A percentile compares a stretch with the other conserved stretches of the same genome.
Evolutionary conservation across 2,329 filamentous ascomycete species (phyloP).

Genomic region (Aphanoascus verrucosus): DNA sequence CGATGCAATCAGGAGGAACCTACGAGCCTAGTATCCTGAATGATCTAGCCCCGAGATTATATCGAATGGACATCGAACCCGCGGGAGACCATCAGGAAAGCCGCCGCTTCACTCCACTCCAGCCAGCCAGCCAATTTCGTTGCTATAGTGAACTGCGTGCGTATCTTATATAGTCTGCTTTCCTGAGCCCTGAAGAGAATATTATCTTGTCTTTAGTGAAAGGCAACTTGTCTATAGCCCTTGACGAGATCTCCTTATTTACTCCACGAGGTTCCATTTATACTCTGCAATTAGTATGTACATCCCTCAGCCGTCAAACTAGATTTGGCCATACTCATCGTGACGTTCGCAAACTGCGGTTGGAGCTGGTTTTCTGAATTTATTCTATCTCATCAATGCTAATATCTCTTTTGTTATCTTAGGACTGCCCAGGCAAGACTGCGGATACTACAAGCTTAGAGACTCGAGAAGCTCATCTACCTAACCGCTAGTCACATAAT

Average conservation of each 20-base stretch:
- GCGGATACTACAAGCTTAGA: too few relatives aligned
- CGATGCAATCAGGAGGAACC: not conserved
- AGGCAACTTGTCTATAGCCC: not conserved
- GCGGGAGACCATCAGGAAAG: not conserved
- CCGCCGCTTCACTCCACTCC: too few relatives aligned
- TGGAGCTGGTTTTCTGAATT: too few relatives aligned
- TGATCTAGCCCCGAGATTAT: not conserved
- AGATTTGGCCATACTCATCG: too few relatives aligned
- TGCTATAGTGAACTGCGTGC: not conserved
- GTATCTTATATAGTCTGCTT: slow-evolving; percentile 1
- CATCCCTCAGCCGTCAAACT: too few relatives aligned
- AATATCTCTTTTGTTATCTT: too few relatives aligned
- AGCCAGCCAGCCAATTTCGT: not conserved
- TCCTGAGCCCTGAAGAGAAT: not conserved
- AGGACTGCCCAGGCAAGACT: too few relatives aligned
- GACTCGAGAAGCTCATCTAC: not conserved
- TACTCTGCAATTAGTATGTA: too few relatives aligned
- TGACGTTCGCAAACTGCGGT: too few relatives aligned
- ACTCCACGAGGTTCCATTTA: not conserved
- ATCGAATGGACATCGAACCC: not conserved
- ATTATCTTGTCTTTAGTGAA: not conserved
- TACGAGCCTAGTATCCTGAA: not conserved
- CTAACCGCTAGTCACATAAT: not conserved
- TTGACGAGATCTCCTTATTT: not conserved
- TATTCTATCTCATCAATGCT: too few relatives aligned